Conservation (phyloP, 768 basidiomycete species). For the Mycena crocata region DNA sequence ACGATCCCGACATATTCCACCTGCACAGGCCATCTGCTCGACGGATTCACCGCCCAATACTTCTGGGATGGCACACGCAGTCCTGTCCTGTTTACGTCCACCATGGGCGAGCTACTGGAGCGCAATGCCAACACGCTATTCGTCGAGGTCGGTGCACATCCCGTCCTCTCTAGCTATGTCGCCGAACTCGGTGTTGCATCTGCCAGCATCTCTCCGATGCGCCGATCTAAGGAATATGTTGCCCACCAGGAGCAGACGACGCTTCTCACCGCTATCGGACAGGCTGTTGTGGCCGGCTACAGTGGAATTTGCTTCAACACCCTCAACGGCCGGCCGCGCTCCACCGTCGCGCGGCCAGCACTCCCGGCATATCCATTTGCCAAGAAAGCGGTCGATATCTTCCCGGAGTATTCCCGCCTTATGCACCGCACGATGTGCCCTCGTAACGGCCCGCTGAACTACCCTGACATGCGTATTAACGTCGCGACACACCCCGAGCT, state of each 20-base stretch:
- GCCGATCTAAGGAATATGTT: conserved; percentile 33
- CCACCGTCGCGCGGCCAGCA: not conserved
- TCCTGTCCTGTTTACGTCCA: conserved; percentile 44
- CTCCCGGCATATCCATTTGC: conserved; percentile 43
- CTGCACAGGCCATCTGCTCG: conserved; percentile 32
- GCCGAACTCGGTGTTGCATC: conserved; percentile 2
- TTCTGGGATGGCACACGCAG: conserved; percentile 45
- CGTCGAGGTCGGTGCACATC: conserved; percentile 48
- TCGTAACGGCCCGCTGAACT: conserved; percentile 33
- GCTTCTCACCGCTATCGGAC: conserved; percentile 39
- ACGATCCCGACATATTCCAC: conserved; percentile 44
- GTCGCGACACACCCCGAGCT: conserved; percentile 50
- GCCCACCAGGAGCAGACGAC: conserved; percentile 5
- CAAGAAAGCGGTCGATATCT: conserved; percentile 23
- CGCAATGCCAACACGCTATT: conserved; percentile 28
- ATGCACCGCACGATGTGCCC: conserved; percentile 17
- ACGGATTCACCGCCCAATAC: conserved; percentile 41
- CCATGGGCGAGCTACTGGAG: conserved; percentile 33
- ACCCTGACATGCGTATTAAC: conserved; percentile 11
- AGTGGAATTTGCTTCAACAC: conserved; percentile 40
- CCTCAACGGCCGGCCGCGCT: conserved; percentile 34
- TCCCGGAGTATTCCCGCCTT: conserved; percentile 35
- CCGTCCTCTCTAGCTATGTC: conserved; percentile 44
- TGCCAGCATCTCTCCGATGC: conserved; percentile 35
- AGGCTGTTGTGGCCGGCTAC: conserved; percentile 35